Base-by-base conservation (phyloP, 139 green algal species). In the Haematococcus sp. region DNA sequence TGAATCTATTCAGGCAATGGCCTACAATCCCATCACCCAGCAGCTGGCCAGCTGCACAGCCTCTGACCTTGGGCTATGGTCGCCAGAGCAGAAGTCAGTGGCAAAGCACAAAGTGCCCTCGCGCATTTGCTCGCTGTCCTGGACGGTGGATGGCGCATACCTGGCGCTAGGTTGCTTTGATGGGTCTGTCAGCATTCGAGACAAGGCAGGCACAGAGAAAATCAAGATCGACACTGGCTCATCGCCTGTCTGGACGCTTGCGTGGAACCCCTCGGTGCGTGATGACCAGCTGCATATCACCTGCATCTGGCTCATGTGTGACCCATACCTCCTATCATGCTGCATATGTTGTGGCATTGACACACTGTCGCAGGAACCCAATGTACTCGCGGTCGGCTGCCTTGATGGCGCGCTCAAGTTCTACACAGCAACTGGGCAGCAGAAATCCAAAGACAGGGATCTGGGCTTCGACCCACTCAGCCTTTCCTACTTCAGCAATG, bases 61-160 rank as follows among this genome's bases (percentile, higher is more conserved):
- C 3, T 80, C 56, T 9, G 91, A 96, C 68, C 82, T 96, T 71
- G 91, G 91, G 0, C 85, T 96, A 15, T 96, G 91, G 91, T 91
- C 85, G 15, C 89, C 91, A 5, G 89, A 96, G 76, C 85, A 94
- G 75, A 94, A 93, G 76, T 88, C 83, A 17, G 91, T 96, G 17
- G 76, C 86, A 4, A 96, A 96, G 77, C 89, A 94, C 81, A 95
- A 94, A 84, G 82, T 94, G 32, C 9, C 64, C 27, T 82, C 83
- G 9, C 88, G 89, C 74, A 82, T 93, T 17, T 77, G 93, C 33
- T 83, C 75, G 66, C 33, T 91, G 55, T 76, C 87, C 23, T 97
- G 91, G 91, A 93, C 89, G 4, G 64, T 28, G 23, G 91, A 97
- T 60, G 91, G 91, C 22, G 82, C 88, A 59, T 85, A 88, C 65